These are phyloP conservation scores for Leccinum variabile DNA, from an alignment of 1,284 basidiomycete genomes.

Conservation along the genomic window DNA sequence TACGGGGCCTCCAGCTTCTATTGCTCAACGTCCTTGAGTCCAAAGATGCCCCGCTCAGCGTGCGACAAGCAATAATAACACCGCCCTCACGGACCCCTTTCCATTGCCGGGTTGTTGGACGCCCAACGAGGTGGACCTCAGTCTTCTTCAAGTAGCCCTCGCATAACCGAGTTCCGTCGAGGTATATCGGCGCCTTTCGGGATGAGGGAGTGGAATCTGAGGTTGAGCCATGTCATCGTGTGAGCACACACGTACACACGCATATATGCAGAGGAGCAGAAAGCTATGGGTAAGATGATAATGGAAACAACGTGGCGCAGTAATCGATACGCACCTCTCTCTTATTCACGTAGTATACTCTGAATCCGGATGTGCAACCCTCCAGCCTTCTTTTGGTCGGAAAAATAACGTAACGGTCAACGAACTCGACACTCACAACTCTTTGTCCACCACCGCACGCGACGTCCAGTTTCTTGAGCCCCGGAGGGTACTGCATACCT, in stretches of 20 bases:
- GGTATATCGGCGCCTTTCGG: conserved; percentile 18
- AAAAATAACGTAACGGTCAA: background rate
- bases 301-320: too few relatives aligned
- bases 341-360: conserved; percentile 29
- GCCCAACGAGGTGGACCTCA: conserved; percentile 22
- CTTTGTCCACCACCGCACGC: background rate
- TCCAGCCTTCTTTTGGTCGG: conserved; percentile 19
- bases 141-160: conserved; percentile 8
- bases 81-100: background rate
- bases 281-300: too few relatives aligned
- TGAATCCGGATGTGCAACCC: conserved; percentile 29
- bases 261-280: background rate
- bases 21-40: conserved; percentile 30
- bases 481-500: conserved; percentile 22
- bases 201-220: conserved; percentile 10
- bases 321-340: conserved; percentile 21
- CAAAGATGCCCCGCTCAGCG: conserved; percentile 30
- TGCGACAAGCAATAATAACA: conserved; percentile 35
- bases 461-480: conserved; percentile 11
- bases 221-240: background rate
- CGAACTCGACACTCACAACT: conserved; percentile 9
- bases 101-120: background rate
- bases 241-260: background rate
- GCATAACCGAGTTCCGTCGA: conserved; percentile 5
- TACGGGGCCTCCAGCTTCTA: conserved; percentile 23